phyloP scores from a whole-genome alignment of 2,329 filamentous ascomycete species.

The Arthrobotrys sinensis region DNA sequence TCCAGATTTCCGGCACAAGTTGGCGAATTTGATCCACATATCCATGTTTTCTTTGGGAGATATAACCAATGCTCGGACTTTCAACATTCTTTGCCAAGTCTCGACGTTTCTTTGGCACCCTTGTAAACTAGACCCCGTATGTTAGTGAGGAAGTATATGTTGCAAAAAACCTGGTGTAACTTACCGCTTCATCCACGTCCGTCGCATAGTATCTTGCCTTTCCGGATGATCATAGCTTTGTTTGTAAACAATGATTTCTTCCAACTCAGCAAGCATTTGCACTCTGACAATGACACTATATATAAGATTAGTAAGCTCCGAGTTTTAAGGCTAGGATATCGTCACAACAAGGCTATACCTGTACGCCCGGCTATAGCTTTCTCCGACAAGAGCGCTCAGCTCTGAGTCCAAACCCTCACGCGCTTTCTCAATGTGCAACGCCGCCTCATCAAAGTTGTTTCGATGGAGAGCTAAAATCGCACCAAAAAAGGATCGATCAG shows the following conservation, averaged over 20 bases:
- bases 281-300: conserved; percentile 88
- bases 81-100: conserved; percentile 98
- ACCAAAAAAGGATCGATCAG: conserved; percentile 96
- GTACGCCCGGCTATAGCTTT: conserved; percentile 98
- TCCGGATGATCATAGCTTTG: conserved; percentile 83
- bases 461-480: conserved; percentile 95
- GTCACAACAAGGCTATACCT: conserved; percentile 68
- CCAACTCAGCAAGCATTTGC: conserved; percentile 98
- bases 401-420: conserved; percentile 95
- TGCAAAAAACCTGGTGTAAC: conserved; percentile 1
- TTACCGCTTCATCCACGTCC: conserved; percentile 90
- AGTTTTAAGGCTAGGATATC: neutral
- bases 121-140: conserved; percentile 72
- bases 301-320: neutral
- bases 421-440: conserved; percentile 89
- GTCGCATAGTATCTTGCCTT: conserved; percentile 90
- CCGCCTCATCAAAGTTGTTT: conserved; percentile 93
- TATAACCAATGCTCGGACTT: conserved; percentile 92
- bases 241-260: conserved; percentile 98
- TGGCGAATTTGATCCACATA: conserved; percentile 99
- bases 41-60: conserved; percentile 93
- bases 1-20: conserved; percentile 95
- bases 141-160: neutral
- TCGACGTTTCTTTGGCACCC: conserved; percentile 98
- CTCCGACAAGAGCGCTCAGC: conserved; percentile 93